These are phyloP conservation scores for Castanopsis chinensis DNA, from an alignment of 306 rosid species.

Conservation along the genomic window DNA sequence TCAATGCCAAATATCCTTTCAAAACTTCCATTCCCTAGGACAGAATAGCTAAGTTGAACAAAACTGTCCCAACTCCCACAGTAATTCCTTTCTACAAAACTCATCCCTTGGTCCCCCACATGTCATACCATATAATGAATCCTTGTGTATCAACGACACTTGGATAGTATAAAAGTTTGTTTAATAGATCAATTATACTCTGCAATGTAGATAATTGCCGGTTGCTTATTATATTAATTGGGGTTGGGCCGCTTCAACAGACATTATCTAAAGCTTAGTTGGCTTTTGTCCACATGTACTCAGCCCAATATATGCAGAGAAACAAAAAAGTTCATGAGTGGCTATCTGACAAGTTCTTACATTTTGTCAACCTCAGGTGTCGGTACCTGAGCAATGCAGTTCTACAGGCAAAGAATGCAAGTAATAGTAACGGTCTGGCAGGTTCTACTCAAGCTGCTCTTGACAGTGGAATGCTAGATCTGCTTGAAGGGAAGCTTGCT, in stretches of 20 bases:
- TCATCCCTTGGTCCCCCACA: too few species aligned
- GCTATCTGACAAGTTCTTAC: conserved; percentile 19
- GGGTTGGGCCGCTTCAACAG: too few species aligned
- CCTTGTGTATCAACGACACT: too few species aligned
- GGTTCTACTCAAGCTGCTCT: conserved; percentile 63
- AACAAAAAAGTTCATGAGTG: neutral
- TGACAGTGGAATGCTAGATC: conserved; percentile 82
- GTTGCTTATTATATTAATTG: too few species aligned
- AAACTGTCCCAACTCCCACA: neutral
- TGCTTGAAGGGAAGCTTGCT: conserved; percentile 97
- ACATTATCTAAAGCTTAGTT: too few species aligned
- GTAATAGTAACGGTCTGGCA: conserved; percentile 55
- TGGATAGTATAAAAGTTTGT: too few species aligned
- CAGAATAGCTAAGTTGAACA: neutral
- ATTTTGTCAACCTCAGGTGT: conserved; percentile 58
- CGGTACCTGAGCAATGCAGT: conserved; percentile 94
- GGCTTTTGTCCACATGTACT: too few species aligned
- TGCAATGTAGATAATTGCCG: too few species aligned
- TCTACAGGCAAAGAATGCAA: conserved; percentile 83
- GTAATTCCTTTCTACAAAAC: too few species aligned
- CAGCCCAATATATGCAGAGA: too few species aligned
- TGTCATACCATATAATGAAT: too few species aligned
- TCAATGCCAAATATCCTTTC: neutral
- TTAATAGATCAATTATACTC: too few species aligned
- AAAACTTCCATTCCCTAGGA: neutral